Conservation (phyloP, 2,329 filamentous ascomycete genomes). For the Nannizziopsis arthrosporioides region DNA sequence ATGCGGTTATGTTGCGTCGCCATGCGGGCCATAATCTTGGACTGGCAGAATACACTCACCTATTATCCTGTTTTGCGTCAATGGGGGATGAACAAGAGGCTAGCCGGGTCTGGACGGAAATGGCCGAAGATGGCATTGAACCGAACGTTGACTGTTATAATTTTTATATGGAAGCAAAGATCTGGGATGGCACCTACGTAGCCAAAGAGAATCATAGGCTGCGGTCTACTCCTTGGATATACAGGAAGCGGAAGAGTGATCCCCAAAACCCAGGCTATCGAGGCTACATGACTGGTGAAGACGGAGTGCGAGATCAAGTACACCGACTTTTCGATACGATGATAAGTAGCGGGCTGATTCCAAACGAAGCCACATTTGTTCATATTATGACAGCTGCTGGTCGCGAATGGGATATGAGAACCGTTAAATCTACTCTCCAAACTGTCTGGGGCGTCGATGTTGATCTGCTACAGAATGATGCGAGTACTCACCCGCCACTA, state of each 20-base stretch:
- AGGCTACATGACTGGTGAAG: constrained; percentile 23
- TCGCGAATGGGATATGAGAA: constrained; percentile 41
- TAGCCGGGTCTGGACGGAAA: constrained; percentile 36
- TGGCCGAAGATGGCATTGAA: constrained; percentile 28
- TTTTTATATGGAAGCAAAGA: constrained; percentile 40
- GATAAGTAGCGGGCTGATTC: constrained; percentile 32
- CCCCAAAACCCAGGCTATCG: constrained; percentile 17
- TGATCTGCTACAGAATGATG: constrained; percentile 29
- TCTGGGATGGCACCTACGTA: constrained; percentile 36
- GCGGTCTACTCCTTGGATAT: constrained; percentile 25
- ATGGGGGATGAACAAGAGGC: constrained; percentile 38
- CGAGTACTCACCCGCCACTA: constrained; percentile 25
- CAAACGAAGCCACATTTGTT: constrained; percentile 44
- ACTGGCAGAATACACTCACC: constrained; percentile 40
- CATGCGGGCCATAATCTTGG: constrained; percentile 28
- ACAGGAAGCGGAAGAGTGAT: constrained; percentile 20
- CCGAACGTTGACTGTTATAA: constrained; percentile 46
- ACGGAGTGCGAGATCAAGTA: constrained; percentile 28
- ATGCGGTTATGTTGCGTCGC: constrained; percentile 30
- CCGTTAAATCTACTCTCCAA: constrained; percentile 39
- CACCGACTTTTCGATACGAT: constrained; percentile 39
- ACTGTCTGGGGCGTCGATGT: constrained; percentile 46
- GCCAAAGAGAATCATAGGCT: constrained; percentile 31
- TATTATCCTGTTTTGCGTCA: constrained; percentile 42
- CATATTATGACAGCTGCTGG: constrained; percentile 43